Evolutionary conservation across 441 rosid genomes (phyloP).

Genomic region (Adansonia madagascariensis): DNA sequence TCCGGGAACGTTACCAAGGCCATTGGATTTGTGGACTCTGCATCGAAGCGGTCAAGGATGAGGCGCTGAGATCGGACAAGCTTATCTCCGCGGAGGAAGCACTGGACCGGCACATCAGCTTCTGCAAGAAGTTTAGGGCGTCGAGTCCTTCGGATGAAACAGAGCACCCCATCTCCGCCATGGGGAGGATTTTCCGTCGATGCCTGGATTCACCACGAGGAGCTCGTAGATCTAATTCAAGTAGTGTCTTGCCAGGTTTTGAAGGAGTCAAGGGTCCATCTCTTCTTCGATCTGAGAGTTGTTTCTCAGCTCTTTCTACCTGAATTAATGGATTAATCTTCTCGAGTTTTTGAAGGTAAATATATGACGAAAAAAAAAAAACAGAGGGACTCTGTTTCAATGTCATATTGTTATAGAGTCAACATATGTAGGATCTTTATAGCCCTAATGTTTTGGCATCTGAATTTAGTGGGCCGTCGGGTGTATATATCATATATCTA

Average conservation of each 20-base stretch:
- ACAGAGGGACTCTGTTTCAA: constrained; percentile 24
- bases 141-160: constrained; percentile 36
- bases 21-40: constrained; percentile 71
- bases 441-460: not conserved
- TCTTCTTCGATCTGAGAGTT: constrained; percentile 63
- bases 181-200: constrained; percentile 49
- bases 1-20: constrained; percentile 58
- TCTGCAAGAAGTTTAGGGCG: constrained; percentile 49
- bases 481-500: constrained; percentile 9
- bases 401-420: constrained; percentile 9
- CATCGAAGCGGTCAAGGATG: constrained; percentile 62
- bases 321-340: constrained; percentile 30
- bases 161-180: constrained; percentile 51
- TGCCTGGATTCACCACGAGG: constrained; percentile 47
- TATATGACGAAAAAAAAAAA: not conserved
- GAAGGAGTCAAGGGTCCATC: constrained; percentile 36
- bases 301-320: constrained; percentile 66
- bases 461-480: not conserved
- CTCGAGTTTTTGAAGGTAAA: not conserved
- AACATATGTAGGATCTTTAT: not conserved
- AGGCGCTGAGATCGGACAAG: constrained; percentile 49
- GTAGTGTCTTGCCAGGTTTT: constrained; percentile 47
- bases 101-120: constrained; percentile 51
- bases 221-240: constrained; percentile 49
- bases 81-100: constrained; percentile 63